Evolutionary conservation across 306 rosid genomes (phyloP).

Genomic region (Casuarina glauca): DNA sequence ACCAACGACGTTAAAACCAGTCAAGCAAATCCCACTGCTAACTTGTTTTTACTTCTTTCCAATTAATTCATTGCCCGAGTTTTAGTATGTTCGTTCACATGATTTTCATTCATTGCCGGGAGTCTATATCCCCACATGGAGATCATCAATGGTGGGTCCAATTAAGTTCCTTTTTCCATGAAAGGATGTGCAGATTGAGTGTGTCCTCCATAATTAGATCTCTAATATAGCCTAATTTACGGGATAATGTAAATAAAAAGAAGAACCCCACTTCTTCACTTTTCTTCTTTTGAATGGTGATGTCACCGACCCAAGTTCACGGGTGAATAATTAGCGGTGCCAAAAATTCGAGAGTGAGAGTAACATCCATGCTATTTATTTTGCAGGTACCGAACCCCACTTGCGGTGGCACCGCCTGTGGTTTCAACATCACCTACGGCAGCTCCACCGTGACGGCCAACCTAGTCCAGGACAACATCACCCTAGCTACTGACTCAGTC

Average conservation of each 20-base stretch:
- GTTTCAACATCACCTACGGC: constrained; percentile 84
- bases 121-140: background rate
- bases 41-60: background rate
- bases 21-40: background rate
- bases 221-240: background rate
- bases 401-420: constrained; percentile 67
- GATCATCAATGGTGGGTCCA: background rate
- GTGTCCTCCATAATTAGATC: background rate
- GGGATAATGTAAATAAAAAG: background rate
- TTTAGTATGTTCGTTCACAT: background rate
- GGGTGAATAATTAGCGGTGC: constrained; percentile 12
- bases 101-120: background rate
- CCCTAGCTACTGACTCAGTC: constrained; percentile 64
- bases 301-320: constrained; percentile 32
- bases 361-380: background rate
- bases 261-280: background rate
- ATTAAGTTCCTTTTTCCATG: background rate
- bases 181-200: background rate
- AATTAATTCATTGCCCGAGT: background rate
- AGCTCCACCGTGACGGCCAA: constrained; percentile 64
- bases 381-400: constrained; percentile 82
- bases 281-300: background rate
- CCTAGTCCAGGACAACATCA: constrained; percentile 69
- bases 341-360: background rate
- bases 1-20: background rate